Evolutionary conservation across 441 rosid genomes (phyloP).

Genomic region (Raphanus hybrid): DNA sequence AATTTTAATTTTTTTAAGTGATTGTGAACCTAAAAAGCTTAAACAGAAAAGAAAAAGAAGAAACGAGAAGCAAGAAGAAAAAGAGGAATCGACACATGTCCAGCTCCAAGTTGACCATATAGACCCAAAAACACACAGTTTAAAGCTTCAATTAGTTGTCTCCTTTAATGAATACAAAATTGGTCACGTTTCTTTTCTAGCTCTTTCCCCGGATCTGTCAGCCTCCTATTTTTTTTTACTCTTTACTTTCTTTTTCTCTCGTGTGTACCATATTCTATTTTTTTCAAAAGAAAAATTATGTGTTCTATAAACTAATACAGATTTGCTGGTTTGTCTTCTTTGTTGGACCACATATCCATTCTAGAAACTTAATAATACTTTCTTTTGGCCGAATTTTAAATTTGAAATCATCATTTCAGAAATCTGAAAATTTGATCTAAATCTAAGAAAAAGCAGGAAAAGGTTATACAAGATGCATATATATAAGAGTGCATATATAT

Average conservation of each 20-base stretch:
- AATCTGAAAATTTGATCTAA: not conserved
- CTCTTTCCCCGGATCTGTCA: slow-evolving; percentile 40
- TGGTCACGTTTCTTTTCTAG: slow-evolving; percentile 38
- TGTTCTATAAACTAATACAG: not conserved
- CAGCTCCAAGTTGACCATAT: slow-evolving; percentile 25
- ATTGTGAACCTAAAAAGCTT: not conserved
- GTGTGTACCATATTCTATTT: slow-evolving; percentile 2
- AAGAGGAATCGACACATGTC: slow-evolving; percentile 29
- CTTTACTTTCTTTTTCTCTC: not conserved
- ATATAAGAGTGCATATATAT: not conserved
- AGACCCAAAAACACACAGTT: slow-evolving; percentile 15
- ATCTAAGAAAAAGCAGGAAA: slow-evolving; percentile 9
- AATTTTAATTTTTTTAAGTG: not conserved
- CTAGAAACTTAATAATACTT: not conserved
- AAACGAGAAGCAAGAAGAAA: slow-evolving; percentile 36
- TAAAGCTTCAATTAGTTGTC: slow-evolving; percentile 34
- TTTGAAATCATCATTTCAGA: not conserved
- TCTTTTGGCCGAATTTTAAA: not conserved
- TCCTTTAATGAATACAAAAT: slow-evolving; percentile 40
- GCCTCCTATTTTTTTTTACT: slow-evolving; percentile 6
- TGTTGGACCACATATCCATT: slow-evolving; percentile 10
- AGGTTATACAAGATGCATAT: not conserved
- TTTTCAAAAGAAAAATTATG: not conserved
- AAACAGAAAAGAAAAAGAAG: not conserved
- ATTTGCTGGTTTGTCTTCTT: slow-evolving; percentile 23